Conservation (phyloP, 495 filamentous ascomycete genomes). For the Choiromyces venosus region DNA sequence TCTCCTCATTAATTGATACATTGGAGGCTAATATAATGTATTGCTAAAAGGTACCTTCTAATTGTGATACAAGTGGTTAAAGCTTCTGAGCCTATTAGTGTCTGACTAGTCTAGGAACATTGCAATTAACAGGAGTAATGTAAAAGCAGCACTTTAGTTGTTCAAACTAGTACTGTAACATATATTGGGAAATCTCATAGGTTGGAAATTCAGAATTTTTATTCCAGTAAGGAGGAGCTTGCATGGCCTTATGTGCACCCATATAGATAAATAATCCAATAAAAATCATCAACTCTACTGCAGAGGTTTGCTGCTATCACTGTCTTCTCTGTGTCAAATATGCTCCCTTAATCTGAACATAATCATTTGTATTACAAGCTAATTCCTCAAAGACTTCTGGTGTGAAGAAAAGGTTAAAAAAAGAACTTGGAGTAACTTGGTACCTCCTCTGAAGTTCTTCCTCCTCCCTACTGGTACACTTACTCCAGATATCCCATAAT, state of each 20-base stretch:
- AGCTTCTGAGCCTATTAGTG: not conserved
- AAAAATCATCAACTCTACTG: constrained; percentile 7
- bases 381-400: not conserved
- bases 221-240: not conserved
- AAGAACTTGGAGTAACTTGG: not conserved
- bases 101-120: no score
- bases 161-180: not conserved
- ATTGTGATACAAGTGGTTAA: not conserved
- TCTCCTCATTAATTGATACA: no score
- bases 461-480: not conserved
- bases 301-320: not conserved
- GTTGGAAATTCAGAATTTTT: not conserved
- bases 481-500: not conserved
- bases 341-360: not conserved
- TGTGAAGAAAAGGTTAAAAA: not conserved
- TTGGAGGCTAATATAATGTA: no score
- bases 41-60: constrained; percentile 1
- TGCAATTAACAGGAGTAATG: not conserved
- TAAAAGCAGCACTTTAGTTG: constrained; percentile 6
- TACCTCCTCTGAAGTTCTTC: not conserved
- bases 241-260: not conserved
- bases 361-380: not conserved
- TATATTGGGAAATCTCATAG: not conserved
- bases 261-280: constrained; percentile 8
- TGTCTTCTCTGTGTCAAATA: not conserved